A percentile compares a stretch with the other conserved stretches of the same genome.
Conservation (phyloP, 192 early-diverging fungal species). For the Gaertneriomyces semiglobifer region DNA sequence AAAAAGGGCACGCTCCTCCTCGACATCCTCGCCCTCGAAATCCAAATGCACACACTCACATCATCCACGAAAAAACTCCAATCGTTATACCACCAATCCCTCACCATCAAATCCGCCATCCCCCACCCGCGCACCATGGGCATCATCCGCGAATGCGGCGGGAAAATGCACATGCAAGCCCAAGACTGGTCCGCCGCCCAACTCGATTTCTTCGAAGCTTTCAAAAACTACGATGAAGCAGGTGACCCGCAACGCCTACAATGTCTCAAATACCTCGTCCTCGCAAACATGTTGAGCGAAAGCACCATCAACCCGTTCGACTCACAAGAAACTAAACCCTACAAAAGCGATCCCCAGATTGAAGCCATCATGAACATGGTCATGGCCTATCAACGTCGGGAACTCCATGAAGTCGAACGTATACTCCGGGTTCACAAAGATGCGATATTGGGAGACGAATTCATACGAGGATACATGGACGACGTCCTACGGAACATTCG, state of each 20-base stretch:
- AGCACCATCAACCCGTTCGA: slow-evolving; percentile 95
- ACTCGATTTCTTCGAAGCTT: slow-evolving; percentile 93
- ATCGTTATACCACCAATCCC: slow-evolving; percentile 82
- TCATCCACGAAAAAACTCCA: slow-evolving; percentile 79
- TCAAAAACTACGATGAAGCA: slow-evolving; percentile 97
- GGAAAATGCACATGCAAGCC: slow-evolving; percentile 96
- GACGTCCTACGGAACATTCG: slow-evolving; percentile 92
- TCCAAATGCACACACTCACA: slow-evolving; percentile 92
- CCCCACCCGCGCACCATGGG: slow-evolving; percentile 95
- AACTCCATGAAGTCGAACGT: slow-evolving; percentile 85
- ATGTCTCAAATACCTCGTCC: slow-evolving; percentile 88
- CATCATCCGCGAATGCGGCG: slow-evolving; percentile 93
- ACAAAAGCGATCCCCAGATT: slow-evolving; percentile 89
- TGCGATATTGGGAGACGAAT: slow-evolving; percentile 84
- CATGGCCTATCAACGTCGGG: slow-evolving; percentile 82
- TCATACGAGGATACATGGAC: slow-evolving; percentile 85
- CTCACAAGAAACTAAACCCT: slow-evolving; percentile 96
- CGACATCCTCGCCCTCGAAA: slow-evolving; percentile 92
- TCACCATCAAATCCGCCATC: slow-evolving; percentile 86
- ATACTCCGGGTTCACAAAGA: slow-evolving; percentile 69
- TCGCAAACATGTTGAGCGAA: slow-evolving; percentile 96
- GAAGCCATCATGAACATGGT: slow-evolving; percentile 91
- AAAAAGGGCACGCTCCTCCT: slow-evolving; percentile 90
- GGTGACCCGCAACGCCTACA: slow-evolving; percentile 88
- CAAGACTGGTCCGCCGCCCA: slow-evolving; percentile 90